phyloP scores from a whole-genome alignment of 805 yeast species.

The Candida broadrunensis region DNA sequence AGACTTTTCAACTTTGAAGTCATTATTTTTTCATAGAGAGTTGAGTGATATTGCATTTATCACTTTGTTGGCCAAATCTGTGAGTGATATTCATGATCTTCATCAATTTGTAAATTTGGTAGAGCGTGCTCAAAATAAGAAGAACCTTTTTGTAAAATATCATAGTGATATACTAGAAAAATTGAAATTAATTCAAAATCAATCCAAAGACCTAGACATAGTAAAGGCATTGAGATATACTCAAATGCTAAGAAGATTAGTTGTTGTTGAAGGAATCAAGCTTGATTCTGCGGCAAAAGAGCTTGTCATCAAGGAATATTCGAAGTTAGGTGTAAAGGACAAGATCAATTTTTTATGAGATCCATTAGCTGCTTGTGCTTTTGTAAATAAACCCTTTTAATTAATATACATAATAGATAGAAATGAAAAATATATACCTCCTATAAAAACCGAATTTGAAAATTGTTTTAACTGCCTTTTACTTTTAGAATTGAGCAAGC shows the following conservation, averaged over 20 bases:
- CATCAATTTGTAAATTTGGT: conserved; percentile 23
- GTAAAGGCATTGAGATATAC: conserved; percentile 15
- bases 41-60: conserved; percentile 15
- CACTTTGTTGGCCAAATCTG: conserved; percentile 16
- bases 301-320: background rate
- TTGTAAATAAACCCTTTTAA: too few relatives aligned
- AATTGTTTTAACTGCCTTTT: too few relatives aligned
- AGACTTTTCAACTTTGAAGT: conserved; percentile 23
- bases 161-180: conserved; percentile 16
- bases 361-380: background rate
- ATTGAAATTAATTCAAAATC: conserved; percentile 12
- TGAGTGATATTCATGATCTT: conserved; percentile 23
- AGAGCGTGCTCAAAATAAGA: conserved; percentile 5
- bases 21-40: conserved; percentile 23
- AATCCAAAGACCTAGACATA: conserved; percentile 4
- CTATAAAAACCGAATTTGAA: too few relatives aligned
- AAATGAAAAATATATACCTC: too few relatives aligned
- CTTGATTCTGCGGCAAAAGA: background rate
- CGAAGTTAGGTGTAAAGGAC: background rate
- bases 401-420: too few relatives aligned
- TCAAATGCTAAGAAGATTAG: conserved; percentile 14
- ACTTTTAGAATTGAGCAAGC: too few relatives aligned
- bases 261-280: background rate
- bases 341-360: background rate
- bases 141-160: conserved; percentile 10